Evolutionary conservation across 1,139 yeast species (phyloP), one percentile per base, ranked within the genome.

Genomic region (Groenewaldozyma sp.): DNA sequence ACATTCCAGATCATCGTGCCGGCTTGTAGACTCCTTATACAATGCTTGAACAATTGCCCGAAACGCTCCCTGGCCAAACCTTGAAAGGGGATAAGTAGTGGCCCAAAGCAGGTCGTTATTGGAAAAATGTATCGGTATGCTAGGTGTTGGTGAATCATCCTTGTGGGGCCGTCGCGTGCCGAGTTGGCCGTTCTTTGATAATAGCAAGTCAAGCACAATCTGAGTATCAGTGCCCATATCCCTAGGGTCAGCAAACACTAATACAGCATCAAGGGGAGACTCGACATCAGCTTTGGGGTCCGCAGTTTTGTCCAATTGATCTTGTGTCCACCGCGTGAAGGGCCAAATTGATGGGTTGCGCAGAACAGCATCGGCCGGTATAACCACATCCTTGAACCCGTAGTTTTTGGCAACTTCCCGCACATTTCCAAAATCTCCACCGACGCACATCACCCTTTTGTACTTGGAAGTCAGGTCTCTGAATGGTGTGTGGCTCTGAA

Each of bases 31-130:
- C 39, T 75, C 75, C 34, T 68, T 61, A 56, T 83, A 86, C 38
- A 88, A 60, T 3, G 75, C 63, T 52, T 81, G 82, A 3, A 82
- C 64, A 35, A 76, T 65, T 41, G 76, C 71, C 43, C 93, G 68
- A 52, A 84, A 80, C 2, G 93, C 94, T 20, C 97, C 97, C 63
- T 87, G 95, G 3, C 97, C 97, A 54, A 84, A 83, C 43, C 98
- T 69, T 13, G 95, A 87, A 44, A 80, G 62, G 9, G 62, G 61
- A 59, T 81, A 88, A 55, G 82, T 88, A 55, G 84, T 86, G 7
- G 95, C 87, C 95, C 96, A 91, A 36, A 83, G 58, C 55, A 87
- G 75, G 60, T 91, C 98, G 53, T 82, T 78, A 59, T 87, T 86
- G 42, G 94, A 82, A 62, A 87, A 88, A 46, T 78, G 74, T 24